A percentile compares a stretch with the other conserved stretches of the same genome.
These are phyloP conservation scores for Aspergillus affinis DNA, from an alignment of 495 filamentous ascomycete species.

Conservation along the genomic window DNA sequence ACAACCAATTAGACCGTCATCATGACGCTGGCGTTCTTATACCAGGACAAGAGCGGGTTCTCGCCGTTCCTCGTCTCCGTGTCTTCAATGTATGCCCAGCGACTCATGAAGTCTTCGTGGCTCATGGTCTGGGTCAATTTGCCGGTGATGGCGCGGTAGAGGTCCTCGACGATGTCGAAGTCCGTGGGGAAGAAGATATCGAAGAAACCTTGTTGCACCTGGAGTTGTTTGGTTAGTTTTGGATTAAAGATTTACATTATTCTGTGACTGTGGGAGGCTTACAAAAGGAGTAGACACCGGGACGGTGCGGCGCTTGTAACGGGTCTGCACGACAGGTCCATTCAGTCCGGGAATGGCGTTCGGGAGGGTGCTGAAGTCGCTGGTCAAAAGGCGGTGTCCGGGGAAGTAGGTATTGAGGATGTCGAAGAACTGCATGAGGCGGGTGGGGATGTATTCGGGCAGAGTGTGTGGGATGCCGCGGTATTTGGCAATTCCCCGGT, in stretches of 20 bases:
- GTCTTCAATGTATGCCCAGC: constrained; percentile 88
- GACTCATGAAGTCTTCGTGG: constrained; percentile 85
- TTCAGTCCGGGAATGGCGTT: constrained; percentile 80
- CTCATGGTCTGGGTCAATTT: constrained; percentile 80
- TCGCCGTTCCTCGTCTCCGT: constrained; percentile 87
- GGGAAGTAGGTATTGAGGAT: constrained; percentile 85
- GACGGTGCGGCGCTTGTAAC: constrained; percentile 80
- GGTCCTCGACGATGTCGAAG: constrained; percentile 80
- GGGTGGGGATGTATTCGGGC: constrained; percentile 91
- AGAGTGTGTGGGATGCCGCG: constrained; percentile 73
- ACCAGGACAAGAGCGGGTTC: constrained; percentile 91
- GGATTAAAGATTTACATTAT: not conserved
- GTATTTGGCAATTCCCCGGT: constrained; percentile 48
- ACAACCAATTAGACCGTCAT: constrained; percentile 62
- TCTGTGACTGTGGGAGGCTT: constrained; percentile 33
- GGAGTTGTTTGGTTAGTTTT: constrained; percentile 15
- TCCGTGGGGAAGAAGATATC: constrained; percentile 98
- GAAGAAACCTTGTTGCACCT: constrained; percentile 98
- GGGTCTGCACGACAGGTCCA: constrained; percentile 92
- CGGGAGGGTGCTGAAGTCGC: constrained; percentile 85
- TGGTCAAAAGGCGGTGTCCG: constrained; percentile 79
- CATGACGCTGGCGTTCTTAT: constrained; percentile 89
- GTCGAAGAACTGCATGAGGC: constrained; percentile 95
- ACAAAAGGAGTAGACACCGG: constrained; percentile 90
- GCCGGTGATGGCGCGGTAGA: constrained; percentile 89